Evolutionary conservation across 495 filamentous ascomycete genomes (phyloP), one percentile per base, ranked within the genome.

Genomic region (Thermochaetoides thermophila): DNA sequence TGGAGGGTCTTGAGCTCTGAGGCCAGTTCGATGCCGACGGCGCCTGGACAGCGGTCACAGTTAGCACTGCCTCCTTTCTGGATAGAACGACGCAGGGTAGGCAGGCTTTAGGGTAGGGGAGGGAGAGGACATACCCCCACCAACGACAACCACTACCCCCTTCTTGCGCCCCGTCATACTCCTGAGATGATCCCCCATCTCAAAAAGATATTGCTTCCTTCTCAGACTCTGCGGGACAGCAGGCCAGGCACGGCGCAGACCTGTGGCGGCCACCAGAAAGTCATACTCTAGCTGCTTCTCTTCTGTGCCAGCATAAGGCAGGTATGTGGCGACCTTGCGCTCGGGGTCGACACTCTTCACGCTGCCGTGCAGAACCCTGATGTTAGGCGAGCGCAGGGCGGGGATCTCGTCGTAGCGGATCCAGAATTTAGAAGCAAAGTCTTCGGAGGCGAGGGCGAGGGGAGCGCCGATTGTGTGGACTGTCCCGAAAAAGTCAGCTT

Each of bases 11-110:
- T 77, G 27, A 80, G 45, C 50, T 83, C 78, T 8, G 73, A 64
- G 0, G 78, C 74, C 60, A 81, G 76, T 43, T 83, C 78, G 27
- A 81, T 68, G 7, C 78, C 78, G 3, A 81, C 77, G 7, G 78
- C 77, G 11, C 75, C 75, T 63, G 31, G 11, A 11, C 6, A 24
- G 21, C 11, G 21, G 21, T 6, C 6, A 6, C 21, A 24, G 21
- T 11, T 6, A 11, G 21, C 21, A 24, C 21, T 24, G 6, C 21
- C 6, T 24, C 6, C 21, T 6, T 24, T 6, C 21, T 24, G 16
- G 17, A 8, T 19, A n/a, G n/a, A n/a, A n/a, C n/a, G 11, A 28
- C 7, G 16, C 18, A 7, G 16, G 1, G 12, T 30, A 17, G 7
- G 14, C 21, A 21, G 21, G 8, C 18, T 14, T 5, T 4, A 15